Evolutionary conservation across 2,329 filamentous ascomycete genomes (phyloP), one percentile per base, ranked within the genome.

Genomic region (Ceratocystis albifundus): DNA sequence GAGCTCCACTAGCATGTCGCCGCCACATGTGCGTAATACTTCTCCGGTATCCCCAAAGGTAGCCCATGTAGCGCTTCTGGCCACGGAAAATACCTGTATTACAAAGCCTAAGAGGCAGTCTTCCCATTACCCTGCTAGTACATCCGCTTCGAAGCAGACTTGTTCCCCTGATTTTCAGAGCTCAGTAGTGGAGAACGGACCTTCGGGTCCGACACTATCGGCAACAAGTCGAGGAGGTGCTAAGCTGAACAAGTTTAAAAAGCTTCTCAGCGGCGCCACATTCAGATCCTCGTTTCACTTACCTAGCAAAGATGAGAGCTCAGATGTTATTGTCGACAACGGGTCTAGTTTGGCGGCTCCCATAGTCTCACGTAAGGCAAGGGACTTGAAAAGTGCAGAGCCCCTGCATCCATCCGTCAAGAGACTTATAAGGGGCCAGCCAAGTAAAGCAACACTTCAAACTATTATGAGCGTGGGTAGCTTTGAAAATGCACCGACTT

Each of bases 401-500:
- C 76, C 0, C 70, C 73, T 62, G 71, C 73, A 15, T 72, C 75
- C 66, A 3, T 66, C 64, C 25, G 64, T 68, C 0, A 61, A 75
- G 69, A 75, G 74, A 50, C 69, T 77, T 10, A 71, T 79, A 59
- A 76, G 74, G 57, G 72, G 73, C 0, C 76, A 78, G 41, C 70
- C 74, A n/a, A 80, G 77, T 70, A 76, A 77, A 69, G 79, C 80
- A 30, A 80, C 78, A 0, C 71, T 81, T 30, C 78, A 78, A 64
- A 81, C 79, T 0, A 80, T 82, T 20, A 70, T 81, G 64, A 81
- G 80, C 67, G 79, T 81, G 7, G 79, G 77, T 4, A 81, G 79
- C 62, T 72, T 77, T 20, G 78, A 80, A 28, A 68, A 65, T 36
- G 68, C 71, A 17, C 64, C 64, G 41, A 65, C 57, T 30, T 61